These are phyloP conservation scores for Picocystis salinarum DNA, from an alignment of 139 green algal species.

Conservation along the genomic window DNA sequence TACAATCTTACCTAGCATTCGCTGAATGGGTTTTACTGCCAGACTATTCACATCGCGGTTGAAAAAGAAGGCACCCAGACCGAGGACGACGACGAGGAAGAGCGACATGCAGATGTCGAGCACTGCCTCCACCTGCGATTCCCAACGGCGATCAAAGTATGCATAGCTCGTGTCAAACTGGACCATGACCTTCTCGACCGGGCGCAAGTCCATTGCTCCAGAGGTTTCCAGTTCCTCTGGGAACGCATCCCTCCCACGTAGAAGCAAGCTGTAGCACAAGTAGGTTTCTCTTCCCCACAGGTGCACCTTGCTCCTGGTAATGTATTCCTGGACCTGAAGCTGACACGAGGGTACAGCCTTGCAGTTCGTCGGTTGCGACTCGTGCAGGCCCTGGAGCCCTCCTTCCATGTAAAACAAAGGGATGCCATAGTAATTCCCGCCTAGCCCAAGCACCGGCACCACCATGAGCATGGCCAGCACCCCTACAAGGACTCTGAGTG, in stretches of 20 bases:
- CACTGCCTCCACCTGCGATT: slow-evolving; percentile 30
- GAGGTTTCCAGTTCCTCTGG: no score
- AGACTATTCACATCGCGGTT: slow-evolving; percentile 56
- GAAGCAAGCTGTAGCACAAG: no score
- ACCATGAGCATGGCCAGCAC: slow-evolving; percentile 70
- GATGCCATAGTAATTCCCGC: slow-evolving; percentile 41
- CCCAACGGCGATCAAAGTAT: slow-evolving; percentile 5
- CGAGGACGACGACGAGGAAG: slow-evolving; percentile 68
- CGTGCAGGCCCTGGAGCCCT: slow-evolving; percentile 61
- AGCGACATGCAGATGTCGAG: slow-evolving; percentile 45
- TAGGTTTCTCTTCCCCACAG: no score
- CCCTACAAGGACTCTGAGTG: slow-evolving; percentile 54
- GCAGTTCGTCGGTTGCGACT: slow-evolving; percentile 6
- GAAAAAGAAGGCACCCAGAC: slow-evolving; percentile 49
- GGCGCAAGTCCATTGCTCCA: no score
- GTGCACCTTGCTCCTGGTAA: no score
- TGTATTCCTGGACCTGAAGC: no score
- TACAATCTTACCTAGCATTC: slow-evolving; percentile 66
- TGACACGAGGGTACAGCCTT: no score
- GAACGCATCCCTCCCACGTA: no score
- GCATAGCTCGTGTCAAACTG: no score
- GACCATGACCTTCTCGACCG: no score
- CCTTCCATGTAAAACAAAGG: slow-evolving; percentile 25
- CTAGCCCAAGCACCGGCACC: slow-evolving; percentile 57
- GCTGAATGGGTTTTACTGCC: slow-evolving; percentile 74